Conservation (phyloP, 1,139 yeast genomes). For the Taphrina deformans region DNA sequence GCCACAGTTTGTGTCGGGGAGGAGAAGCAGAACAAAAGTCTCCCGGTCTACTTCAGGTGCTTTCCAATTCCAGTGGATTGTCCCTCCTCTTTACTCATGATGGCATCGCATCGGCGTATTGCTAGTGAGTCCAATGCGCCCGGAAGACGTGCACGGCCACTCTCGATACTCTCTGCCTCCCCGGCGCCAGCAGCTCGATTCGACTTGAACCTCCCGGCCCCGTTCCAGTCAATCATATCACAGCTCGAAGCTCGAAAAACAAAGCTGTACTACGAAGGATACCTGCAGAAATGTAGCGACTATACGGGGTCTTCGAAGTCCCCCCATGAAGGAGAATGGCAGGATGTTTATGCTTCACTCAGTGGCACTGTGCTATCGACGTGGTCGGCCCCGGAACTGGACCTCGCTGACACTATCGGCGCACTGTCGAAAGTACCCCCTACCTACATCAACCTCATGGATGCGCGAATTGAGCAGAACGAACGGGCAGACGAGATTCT, state of each 20-base stretch:
- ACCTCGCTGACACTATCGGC: slow-evolving; percentile 1
- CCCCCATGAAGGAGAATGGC: not conserved
- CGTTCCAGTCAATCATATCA: not conserved
- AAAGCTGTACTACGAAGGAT: slow-evolving; percentile 23
- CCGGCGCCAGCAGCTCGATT: not conserved
- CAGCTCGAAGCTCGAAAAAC: slow-evolving; percentile 9
- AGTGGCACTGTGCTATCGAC: slow-evolving; percentile 8
- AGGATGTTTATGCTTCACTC: slow-evolving; percentile 14
- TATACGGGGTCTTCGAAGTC: not conserved
- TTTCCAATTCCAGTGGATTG: too few species aligned
- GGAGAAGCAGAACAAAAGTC: not conserved
- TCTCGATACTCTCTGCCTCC: slow-evolving; percentile 10
- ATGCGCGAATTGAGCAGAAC: slow-evolving; percentile 2
- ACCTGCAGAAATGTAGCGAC: slow-evolving; percentile 4
- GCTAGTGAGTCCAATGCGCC: slow-evolving; percentile 24
- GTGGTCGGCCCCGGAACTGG: slow-evolving; percentile 10
- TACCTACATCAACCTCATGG: slow-evolving; percentile 15
- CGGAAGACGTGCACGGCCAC: slow-evolving; percentile 1
- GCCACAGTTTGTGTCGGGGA: not conserved
- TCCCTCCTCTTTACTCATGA: too few species aligned
- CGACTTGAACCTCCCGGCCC: slow-evolving; percentile 1
- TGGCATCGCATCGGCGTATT: slow-evolving; percentile 6
- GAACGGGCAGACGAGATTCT: not conserved
- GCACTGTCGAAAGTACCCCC: not conserved
- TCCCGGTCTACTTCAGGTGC: too few species aligned